phyloP scores from a whole-genome alignment of 305 asterid genomes.

The Coffea humblotiana region DNA sequence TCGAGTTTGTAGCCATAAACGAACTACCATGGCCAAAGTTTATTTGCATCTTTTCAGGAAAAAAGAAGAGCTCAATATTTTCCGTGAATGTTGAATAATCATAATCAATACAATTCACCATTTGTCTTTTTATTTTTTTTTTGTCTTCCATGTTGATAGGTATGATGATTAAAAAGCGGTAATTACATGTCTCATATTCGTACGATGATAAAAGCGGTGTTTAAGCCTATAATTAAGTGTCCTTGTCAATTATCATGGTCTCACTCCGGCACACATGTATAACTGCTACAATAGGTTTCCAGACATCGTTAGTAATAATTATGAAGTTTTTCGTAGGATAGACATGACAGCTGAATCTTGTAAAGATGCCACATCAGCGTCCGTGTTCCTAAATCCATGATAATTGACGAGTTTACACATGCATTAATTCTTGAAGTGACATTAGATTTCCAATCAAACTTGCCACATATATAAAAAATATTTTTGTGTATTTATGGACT shows the following conservation, averaged over 20 bases:
- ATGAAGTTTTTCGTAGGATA: not conserved
- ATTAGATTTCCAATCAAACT: not conserved
- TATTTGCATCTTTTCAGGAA: not conserved
- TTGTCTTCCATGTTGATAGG: not conserved
- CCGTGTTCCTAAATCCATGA: not conserved
- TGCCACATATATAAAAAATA: too few relatives aligned
- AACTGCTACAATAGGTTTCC: not conserved
- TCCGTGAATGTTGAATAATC: not conserved
- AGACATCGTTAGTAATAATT: not conserved
- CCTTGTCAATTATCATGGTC: not conserved
- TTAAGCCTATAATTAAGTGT: slow-evolving; percentile 2
- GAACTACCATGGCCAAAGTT: not conserved
- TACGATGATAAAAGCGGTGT: too few relatives aligned
- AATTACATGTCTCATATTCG: too few relatives aligned
- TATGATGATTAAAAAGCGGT: too few relatives aligned
- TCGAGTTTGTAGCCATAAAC: not conserved
- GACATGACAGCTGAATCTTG: not conserved
- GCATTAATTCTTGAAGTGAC: not conserved
- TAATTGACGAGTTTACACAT: not conserved
- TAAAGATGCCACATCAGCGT: not conserved
- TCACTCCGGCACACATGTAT: not conserved
- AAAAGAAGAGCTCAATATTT: not conserved
- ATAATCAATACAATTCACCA: not conserved
- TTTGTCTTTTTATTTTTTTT: not conserved
- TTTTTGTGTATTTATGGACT: not conserved